Evolutionary conservation across 2,329 filamentous ascomycete genomes (phyloP).

Genomic region (Drechslerella dactyloides): DNA sequence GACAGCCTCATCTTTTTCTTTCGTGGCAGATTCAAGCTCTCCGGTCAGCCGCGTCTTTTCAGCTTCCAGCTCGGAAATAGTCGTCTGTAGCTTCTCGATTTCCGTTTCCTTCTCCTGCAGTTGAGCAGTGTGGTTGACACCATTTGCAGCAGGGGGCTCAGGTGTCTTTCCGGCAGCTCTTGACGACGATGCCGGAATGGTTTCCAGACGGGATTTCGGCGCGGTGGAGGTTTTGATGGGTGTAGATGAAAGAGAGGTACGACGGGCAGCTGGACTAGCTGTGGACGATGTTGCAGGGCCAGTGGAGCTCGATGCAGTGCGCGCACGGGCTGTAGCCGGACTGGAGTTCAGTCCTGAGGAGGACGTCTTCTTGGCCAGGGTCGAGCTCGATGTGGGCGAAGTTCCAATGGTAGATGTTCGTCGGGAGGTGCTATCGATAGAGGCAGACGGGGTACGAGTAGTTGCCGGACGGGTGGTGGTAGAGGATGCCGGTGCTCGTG

Average conservation of each 20-base stretch:
- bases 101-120: constrained; percentile 46
- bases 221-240: constrained; percentile 28
- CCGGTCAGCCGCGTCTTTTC: constrained; percentile 29
- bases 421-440: constrained; percentile 21
- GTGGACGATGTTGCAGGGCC: constrained; percentile 13
- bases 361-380: constrained; percentile 39
- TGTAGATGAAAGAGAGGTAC: constrained; percentile 25
- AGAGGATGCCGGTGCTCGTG: constrained; percentile 4
- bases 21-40: constrained; percentile 33
- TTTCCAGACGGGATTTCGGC: constrained; percentile 40
- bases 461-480: constrained; percentile 22
- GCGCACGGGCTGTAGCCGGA: constrained; percentile 23
- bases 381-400: constrained; percentile 13
- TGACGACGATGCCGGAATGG: constrained; percentile 30
- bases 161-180: constrained; percentile 10
- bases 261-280: constrained; percentile 27
- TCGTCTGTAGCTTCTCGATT: constrained; percentile 40
- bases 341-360: constrained; percentile 36
- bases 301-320: constrained; percentile 17
- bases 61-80: constrained; percentile 40
- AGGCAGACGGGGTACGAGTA: constrained; percentile 25
- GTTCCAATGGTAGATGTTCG: constrained; percentile 29
- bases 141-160: constrained; percentile 26
- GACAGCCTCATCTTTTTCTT: constrained; percentile 42
- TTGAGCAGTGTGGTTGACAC: constrained; percentile 25